A percentile compares a stretch with the other conserved stretches of the same genome.
Conservation (phyloP, 169 alveolate genomes). For the Eimeria sp. region DNA sequence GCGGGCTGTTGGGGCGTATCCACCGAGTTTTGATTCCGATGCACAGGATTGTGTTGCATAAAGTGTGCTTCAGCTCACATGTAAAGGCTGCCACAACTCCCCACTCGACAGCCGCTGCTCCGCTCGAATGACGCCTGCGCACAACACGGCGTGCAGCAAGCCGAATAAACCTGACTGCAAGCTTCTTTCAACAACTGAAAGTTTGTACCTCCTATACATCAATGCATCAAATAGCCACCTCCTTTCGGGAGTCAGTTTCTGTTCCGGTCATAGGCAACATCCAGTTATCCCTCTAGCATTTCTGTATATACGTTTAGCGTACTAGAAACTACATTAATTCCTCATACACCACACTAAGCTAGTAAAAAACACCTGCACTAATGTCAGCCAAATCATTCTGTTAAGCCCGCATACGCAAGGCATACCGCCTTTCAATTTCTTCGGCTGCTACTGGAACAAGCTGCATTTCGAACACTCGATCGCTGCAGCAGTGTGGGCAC, state of each 20-base stretch:
- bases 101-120: slow-evolving; percentile 66
- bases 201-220: background rate
- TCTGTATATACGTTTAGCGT: background rate
- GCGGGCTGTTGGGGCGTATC: background rate
- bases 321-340: background rate
- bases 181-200: background rate
- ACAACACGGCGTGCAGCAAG: background rate
- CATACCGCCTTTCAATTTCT: slow-evolving; percentile 57
- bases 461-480: slow-evolving; percentile 83
- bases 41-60: background rate
- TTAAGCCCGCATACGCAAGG: background rate
- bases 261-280: background rate
- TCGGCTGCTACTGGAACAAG: slow-evolving; percentile 79
- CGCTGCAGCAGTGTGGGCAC: slow-evolving; percentile 76
- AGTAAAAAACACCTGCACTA: background rate
- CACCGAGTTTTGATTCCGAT: background rate
- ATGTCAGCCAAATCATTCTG: background rate
- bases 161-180: background rate
- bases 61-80: slow-evolving; percentile 61
- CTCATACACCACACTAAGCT: background rate
- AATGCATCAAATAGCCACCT: background rate
- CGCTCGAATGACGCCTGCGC: slow-evolving; percentile 40
- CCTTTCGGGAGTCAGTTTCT: background rate
- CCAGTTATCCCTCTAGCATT: background rate
- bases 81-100: slow-evolving; percentile 78